These are phyloP conservation scores for Crepidotus sp. DNA, from an alignment of 1,284 basidiomycete species.

Conservation along the genomic window DNA sequence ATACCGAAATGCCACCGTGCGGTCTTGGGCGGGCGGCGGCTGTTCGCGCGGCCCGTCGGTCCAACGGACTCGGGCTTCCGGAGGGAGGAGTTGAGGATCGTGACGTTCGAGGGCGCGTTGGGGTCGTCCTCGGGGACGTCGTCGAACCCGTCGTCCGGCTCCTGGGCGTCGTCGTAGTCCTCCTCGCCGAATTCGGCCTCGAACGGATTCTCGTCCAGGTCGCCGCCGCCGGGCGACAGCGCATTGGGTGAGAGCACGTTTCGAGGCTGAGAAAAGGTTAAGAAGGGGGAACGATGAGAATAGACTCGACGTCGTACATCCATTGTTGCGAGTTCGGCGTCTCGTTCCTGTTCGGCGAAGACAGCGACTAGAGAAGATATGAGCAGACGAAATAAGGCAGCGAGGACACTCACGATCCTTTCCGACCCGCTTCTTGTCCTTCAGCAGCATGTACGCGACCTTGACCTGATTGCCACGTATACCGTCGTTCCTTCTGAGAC, in stretches of 20 bases:
- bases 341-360: constrained; percentile 74
- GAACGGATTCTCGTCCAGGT: constrained; percentile 65
- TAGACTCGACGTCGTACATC: constrained; percentile 48
- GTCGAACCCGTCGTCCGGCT: constrained; percentile 38
- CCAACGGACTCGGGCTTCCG: constrained; percentile 38
- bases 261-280: constrained; percentile 42
- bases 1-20: constrained; percentile 95
- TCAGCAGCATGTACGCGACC: constrained; percentile 90
- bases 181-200: constrained; percentile 66
- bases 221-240: constrained; percentile 42
- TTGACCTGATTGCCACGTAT: constrained; percentile 89
- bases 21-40: constrained; percentile 10
- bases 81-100: constrained; percentile 77
- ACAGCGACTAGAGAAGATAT: constrained; percentile 47
- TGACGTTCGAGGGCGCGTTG: constrained; percentile 50
- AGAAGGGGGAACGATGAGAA: background rate
- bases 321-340: constrained; percentile 69
- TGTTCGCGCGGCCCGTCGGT: constrained; percentile 17
- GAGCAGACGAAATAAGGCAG: constrained; percentile 6
- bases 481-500: constrained; percentile 72
- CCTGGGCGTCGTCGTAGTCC: constrained; percentile 47
- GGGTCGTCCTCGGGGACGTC: constrained; percentile 51
- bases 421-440: constrained; percentile 84
- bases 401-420: constrained; percentile 55
- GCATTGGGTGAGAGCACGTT: constrained; percentile 55